Percentiles rank a stretch among this genome's conserved stretches.
Conservation (phyloP, 2,329 filamentous ascomycete species). For the Allantophomopsis lycopodina region DNA sequence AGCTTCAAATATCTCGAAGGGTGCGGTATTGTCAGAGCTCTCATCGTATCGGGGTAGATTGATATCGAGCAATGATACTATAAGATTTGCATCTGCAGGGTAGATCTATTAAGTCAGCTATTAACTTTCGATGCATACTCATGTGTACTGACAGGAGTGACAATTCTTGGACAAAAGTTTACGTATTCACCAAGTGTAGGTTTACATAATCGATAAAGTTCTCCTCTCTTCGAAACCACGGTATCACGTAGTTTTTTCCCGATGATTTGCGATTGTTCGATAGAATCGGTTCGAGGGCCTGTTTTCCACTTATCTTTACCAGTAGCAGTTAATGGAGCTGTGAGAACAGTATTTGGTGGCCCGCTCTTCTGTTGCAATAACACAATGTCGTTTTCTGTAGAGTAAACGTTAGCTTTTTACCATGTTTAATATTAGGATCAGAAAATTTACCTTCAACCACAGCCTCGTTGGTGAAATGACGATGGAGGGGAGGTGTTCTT, state of each 20-base stretch:
- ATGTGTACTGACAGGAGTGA: slow-evolving; percentile 53
- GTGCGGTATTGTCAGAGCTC: slow-evolving; percentile 20
- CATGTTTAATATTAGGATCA: background rate
- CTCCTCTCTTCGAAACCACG: slow-evolving; percentile 7
- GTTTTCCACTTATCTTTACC: slow-evolving; percentile 15
- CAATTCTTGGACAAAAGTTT: slow-evolving; percentile 47
- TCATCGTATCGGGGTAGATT: slow-evolving; percentile 58
- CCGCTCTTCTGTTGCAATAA: slow-evolving; percentile 10
- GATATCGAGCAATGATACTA: slow-evolving; percentile 64
- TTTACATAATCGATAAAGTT: slow-evolving; percentile 30
- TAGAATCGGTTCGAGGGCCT: slow-evolving; percentile 17
- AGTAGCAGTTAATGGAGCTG: slow-evolving; percentile 23
- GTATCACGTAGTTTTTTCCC: slow-evolving; percentile 11
- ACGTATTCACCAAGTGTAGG: slow-evolving; percentile 66
- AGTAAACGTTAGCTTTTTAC: background rate
- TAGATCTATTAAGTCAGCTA: slow-evolving; percentile 40
- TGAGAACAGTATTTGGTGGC: slow-evolving; percentile 17
- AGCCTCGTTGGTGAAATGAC: slow-evolving; percentile 2
- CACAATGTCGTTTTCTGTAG: slow-evolving; percentile 17
- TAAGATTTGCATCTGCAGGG: slow-evolving; percentile 59
- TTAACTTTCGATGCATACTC: slow-evolving; percentile 9
- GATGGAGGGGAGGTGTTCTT: too few species aligned
- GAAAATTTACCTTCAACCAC: slow-evolving; percentile 8
- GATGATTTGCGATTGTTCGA: slow-evolving; percentile 24
- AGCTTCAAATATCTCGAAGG: slow-evolving; percentile 67